A percentile compares a stretch with the other conserved stretches of the same genome.
These are phyloP conservation scores for Dryas alaskensis DNA, from an alignment of 306 rosid genomes.

Conservation along the genomic window DNA sequence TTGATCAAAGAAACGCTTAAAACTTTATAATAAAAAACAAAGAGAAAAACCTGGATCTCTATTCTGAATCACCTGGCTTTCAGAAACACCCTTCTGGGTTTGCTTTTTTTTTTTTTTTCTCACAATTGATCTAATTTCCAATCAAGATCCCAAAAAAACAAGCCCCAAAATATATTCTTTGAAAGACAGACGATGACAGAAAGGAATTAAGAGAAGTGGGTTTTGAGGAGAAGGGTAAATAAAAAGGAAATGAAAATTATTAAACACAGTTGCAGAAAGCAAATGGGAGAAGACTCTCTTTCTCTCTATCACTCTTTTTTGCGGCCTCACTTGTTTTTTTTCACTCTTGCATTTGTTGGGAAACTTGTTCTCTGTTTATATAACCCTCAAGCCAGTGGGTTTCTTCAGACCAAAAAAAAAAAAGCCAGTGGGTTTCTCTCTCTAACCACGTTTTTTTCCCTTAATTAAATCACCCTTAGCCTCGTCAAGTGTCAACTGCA, in stretches of 20 bases:
- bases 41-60: constrained; percentile 27
- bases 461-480: constrained; percentile 12
- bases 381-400: constrained; percentile 20
- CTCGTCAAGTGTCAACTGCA: constrained; percentile 32
- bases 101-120: neutral
- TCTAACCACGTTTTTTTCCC: constrained; percentile 18
- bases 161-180: neutral
- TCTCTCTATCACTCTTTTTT: neutral
- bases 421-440: constrained; percentile 8
- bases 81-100: constrained; percentile 25
- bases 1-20: neutral
- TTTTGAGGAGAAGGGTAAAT: neutral
- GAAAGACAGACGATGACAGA: constrained; percentile 40
- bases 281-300: too few species aligned
- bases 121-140: neutral
- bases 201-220: constrained; percentile 39
- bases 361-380: constrained; percentile 26
- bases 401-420: neutral
- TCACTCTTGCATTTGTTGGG: constrained; percentile 18
- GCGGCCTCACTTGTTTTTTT: constrained; percentile 22
- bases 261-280: neutral
- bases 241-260: neutral
- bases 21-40: constrained; percentile 6
- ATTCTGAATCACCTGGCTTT: constrained; percentile 38
- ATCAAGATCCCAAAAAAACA: neutral